Evolutionary conservation across 371 early-diverging fungal species (phyloP), one percentile per base, ranked within the genome.

Genomic region (Gilbertella persicaria): DNA sequence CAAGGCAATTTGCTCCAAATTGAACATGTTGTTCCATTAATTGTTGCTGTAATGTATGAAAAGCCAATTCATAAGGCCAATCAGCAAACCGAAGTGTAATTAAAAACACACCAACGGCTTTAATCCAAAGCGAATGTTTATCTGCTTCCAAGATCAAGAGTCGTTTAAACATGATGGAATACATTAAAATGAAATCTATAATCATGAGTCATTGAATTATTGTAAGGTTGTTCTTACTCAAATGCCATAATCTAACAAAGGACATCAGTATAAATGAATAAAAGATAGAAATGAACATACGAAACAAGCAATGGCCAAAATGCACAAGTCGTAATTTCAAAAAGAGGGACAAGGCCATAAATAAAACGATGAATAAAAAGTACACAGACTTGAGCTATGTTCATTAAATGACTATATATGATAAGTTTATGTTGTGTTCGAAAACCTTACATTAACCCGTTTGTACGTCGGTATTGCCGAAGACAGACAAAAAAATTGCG

Each of bases 31-130:
- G 61, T 1, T 45, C 36, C 60, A 67, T 71, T 5, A 65, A 19
- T 23, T 60, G 35, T 29, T 53, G 50, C 35, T 66, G 66, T 12
- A 68, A 36, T 2, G 58, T 47, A 39, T 63, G 59, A 20, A 64
- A 68, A 5, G 71, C 60, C 4, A 75, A 44, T 43, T 75, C 75
- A 36, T 75, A 75, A 1, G 75, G 75, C 75, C 75, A 75, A 54
- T 71, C 75, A 16, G 72, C 63, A 56, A 75, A 65, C 19, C 75
- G 50, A n/a, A 75, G 35, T 3, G 62, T 35, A 19, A 75, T 71
- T 16, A 75, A 47, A 5, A 60, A 29, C 4, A 60, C 48, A 12
- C 75, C 75, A 16, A 58, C 54, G 0, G 60, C 7, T 26, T 71
- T 71, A 47, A 75, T 75, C 69, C 71, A 65, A 10, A 50, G 30